Evolutionary conservation across 306 rosid genomes (phyloP).

Genomic region (Senna tora): DNA sequence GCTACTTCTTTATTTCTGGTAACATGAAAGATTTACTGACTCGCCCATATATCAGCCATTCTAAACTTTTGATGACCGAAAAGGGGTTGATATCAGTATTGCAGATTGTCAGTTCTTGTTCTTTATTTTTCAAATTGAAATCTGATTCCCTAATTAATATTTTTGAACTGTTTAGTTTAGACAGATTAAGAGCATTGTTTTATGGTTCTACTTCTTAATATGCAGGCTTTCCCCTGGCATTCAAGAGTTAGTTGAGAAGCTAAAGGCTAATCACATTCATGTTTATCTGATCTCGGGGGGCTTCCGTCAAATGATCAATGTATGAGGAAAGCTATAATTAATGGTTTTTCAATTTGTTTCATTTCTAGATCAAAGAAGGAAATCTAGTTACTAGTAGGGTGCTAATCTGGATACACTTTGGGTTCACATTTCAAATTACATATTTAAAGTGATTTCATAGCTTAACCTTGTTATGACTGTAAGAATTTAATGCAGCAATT

Average conservation of each 20-base stretch:
- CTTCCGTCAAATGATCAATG: constrained; percentile 74
- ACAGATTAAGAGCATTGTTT: neutral
- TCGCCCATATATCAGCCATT: neutral
- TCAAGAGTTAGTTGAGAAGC: constrained; percentile 54
- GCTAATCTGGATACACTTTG: neutral
- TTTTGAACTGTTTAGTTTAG: neutral
- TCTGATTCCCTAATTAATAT: no score
- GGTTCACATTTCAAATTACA: neutral
- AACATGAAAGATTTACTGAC: neutral
- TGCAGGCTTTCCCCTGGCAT: constrained; percentile 73
- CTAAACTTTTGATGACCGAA: neutral
- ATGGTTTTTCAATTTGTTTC: neutral
- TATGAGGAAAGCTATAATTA: constrained; percentile 34
- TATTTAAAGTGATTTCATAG: neutral
- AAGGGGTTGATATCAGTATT: neutral
- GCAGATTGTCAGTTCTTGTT: neutral
- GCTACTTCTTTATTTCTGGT: neutral
- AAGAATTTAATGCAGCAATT: neutral
- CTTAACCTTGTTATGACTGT: neutral
- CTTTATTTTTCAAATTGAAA: neutral
- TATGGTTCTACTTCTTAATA: constrained; percentile 7
- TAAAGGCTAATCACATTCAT: constrained; percentile 48
- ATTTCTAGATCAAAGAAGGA: neutral
- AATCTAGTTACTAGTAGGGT: neutral
- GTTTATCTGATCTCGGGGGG: constrained; percentile 74